Percentiles rank a stretch among this genome's conserved stretches.
phyloP scores from a whole-genome alignment of 2,329 filamentous ascomycete species.

The Fonsecaea pugnacius region DNA sequence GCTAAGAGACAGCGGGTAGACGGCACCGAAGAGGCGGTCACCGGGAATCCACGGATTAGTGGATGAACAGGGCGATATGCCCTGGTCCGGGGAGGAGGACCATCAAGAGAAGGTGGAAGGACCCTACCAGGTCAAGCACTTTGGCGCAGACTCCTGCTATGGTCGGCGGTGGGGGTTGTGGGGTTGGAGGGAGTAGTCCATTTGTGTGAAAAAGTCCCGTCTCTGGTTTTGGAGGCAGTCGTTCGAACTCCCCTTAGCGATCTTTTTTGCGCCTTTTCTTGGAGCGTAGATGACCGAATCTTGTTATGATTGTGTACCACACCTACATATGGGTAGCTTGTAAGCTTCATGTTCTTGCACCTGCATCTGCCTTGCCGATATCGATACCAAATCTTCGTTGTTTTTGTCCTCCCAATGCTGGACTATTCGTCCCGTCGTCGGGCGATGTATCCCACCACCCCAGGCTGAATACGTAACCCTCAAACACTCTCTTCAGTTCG shows the following conservation, averaged over 20 bases:
- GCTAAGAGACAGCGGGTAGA: slow-evolving; percentile 34
- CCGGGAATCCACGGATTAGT: slow-evolving; percentile 6
- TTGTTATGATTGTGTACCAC: not conserved
- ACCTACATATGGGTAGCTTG: not conserved
- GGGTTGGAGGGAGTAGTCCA: not conserved
- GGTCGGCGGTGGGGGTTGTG: not conserved
- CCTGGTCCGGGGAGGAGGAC: not conserved
- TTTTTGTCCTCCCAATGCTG: not conserved
- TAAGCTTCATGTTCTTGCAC: slow-evolving; percentile 7
- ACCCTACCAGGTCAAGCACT: not conserved
- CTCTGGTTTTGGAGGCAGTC: not conserved
- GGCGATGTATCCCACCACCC: slow-evolving; percentile 30
- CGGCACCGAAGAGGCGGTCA: not conserved
- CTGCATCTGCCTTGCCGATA: slow-evolving; percentile 19
- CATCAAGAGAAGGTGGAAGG: not conserved
- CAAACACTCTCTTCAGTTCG: slow-evolving; percentile 18
- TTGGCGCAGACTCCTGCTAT: not conserved
- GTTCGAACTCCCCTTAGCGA: not conserved
- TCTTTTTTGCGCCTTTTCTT: not conserved
- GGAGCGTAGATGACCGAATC: not conserved
- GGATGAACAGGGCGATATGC: slow-evolving; percentile 6
- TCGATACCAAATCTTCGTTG: slow-evolving; percentile 30
- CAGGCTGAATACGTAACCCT: slow-evolving; percentile 24
- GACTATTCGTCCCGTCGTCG: not conserved
- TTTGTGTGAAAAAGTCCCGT: not conserved